A percentile compares a stretch with the other conserved stretches of the same genome.
These are phyloP conservation scores for Didymella sp. DNA, from an alignment of 2,329 filamentous ascomycete species.

Conservation along the genomic window DNA sequence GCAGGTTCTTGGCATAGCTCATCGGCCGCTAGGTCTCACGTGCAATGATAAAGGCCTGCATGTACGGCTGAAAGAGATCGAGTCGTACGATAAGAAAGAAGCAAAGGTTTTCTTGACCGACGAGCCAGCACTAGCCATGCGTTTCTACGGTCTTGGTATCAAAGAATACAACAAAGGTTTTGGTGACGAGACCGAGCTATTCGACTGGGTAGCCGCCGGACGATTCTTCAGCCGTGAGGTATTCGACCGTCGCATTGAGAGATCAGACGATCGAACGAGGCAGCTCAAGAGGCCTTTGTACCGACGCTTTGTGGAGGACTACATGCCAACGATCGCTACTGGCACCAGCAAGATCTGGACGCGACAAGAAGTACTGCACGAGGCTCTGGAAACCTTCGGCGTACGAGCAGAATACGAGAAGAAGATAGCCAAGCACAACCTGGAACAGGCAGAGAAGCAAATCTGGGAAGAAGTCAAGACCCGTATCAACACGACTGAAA, in stretches of 20 bases:
- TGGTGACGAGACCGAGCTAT: slow-evolving; percentile 61
- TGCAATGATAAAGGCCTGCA: slow-evolving; percentile 69
- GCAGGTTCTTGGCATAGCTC: slow-evolving; percentile 69
- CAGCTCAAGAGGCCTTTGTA: slow-evolving; percentile 65
- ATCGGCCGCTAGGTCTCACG: slow-evolving; percentile 71
- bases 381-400: slow-evolving; percentile 63
- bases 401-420: slow-evolving; percentile 55
- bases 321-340: slow-evolving; percentile 61
- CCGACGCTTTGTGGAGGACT: slow-evolving; percentile 67
- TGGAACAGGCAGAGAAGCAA: slow-evolving; percentile 44
- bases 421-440: slow-evolving; percentile 50
- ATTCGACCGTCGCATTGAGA: slow-evolving; percentile 43
- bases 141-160: slow-evolving; percentile 67
- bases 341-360: slow-evolving; percentile 36
- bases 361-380: slow-evolving; percentile 58
- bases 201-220: slow-evolving; percentile 65
- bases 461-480: slow-evolving; percentile 58
- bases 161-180: slow-evolving; percentile 65
- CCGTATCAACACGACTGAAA: slow-evolving; percentile 33
- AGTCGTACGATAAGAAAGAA: slow-evolving; percentile 62
- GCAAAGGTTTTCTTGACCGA: slow-evolving; percentile 67
- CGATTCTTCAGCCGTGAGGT: slow-evolving; percentile 63
- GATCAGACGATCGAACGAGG: slow-evolving; percentile 64
- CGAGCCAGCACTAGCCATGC: slow-evolving; percentile 63
- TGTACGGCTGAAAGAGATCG: slow-evolving; percentile 72